Base-by-base conservation (phyloP, 805 yeast genomes). In the Sugiyamaella valdiviana region DNA sequence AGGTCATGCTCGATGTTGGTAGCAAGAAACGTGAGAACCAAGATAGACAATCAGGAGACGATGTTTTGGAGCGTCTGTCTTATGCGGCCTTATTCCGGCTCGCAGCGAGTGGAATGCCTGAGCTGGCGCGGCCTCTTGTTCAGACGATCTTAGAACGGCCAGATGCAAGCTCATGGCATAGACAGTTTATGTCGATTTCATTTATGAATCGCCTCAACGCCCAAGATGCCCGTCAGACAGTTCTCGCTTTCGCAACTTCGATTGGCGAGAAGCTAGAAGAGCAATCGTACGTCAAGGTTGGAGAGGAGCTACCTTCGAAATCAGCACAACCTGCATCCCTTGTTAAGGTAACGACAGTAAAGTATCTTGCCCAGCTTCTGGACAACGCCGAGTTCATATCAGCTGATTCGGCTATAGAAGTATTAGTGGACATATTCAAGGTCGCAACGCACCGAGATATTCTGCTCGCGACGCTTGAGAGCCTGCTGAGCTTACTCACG, bases 81-180 rank as follows among this genome's bases (percentile, higher is more conserved):
- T 39, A 17, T 20, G 26, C 15, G n/a, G 24, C 24, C 2, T 21
- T 39, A 12, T 3, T 17, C 3, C 24, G 9, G n/a, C 42, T 39
- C 6, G 24, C 21, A 16, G 22, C 5, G 4, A 5, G 42, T 10
- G 42, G n/a, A 5, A 39, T 12, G 10, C 42, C 42, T n/a, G 21
- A 39, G 6, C 42, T 39, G 15, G 42, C n/a, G 26, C 42, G n/a
- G n/a, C 24, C 20, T 7, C 23, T 39, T 3, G 24, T 19, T 16
- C 42, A 39, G 3, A 23, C n/a, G 24, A 39, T 39, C 3, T 17
- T 39, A 39, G 42, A 39, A 17, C 7, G 42, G n/a, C 42, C 42
- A 9, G 42, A 39, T 9, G 42, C 42, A 39, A 39, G 42, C 22
- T 39, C 42, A 12, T 39, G 42, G 42, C 42, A 39, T 19, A 6